Evolutionary conservation across 768 basidiomycete species (phyloP).

Genomic region (Porphyrellus cyaneotinctus): DNA sequence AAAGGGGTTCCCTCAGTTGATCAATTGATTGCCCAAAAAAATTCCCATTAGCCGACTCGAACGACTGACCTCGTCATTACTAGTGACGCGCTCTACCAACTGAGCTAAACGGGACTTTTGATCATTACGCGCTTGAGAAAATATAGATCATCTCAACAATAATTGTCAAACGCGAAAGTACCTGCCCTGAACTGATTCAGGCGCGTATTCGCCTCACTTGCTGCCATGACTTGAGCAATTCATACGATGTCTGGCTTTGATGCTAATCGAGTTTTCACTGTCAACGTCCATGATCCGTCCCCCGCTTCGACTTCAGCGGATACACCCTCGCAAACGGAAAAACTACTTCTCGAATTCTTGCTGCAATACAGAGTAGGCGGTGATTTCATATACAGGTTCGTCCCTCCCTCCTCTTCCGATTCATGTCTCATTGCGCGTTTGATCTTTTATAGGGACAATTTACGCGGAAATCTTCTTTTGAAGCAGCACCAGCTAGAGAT

Average conservation of each 20-base stretch:
- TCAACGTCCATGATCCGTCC: slow-evolving; percentile 65
- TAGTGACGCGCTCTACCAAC: slow-evolving; percentile 50
- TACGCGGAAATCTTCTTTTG: slow-evolving; percentile 83
- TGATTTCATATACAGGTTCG: slow-evolving; percentile 88
- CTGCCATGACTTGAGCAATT: not conserved
- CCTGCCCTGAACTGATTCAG: slow-evolving; percentile 25
- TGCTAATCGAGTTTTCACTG: slow-evolving; percentile 72
- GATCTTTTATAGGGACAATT: slow-evolving; percentile 57
- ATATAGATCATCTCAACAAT: no score
- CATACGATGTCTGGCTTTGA: slow-evolving; percentile 82
- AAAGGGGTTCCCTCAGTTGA: not conserved
- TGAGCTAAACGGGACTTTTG: slow-evolving; percentile 41
- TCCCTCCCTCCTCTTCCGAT: not conserved
- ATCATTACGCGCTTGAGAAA: no score
- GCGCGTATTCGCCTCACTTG: slow-evolving; percentile 9
- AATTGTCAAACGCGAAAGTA: slow-evolving; percentile 24
- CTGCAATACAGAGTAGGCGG: slow-evolving; percentile 84
- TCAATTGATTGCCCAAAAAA: not conserved
- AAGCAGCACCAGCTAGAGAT: slow-evolving; percentile 87
- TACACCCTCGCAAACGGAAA: slow-evolving; percentile 76
- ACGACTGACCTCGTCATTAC: slow-evolving; percentile 45
- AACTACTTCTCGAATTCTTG: slow-evolving; percentile 79
- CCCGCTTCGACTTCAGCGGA: slow-evolving; percentile 57
- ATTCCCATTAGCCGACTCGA: slow-evolving; percentile 41
- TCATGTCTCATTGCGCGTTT: not conserved